These are phyloP conservation scores for Hamamelis virginiana DNA, from an alignment of 164 flowering plant species.

Conservation along the genomic window DNA sequence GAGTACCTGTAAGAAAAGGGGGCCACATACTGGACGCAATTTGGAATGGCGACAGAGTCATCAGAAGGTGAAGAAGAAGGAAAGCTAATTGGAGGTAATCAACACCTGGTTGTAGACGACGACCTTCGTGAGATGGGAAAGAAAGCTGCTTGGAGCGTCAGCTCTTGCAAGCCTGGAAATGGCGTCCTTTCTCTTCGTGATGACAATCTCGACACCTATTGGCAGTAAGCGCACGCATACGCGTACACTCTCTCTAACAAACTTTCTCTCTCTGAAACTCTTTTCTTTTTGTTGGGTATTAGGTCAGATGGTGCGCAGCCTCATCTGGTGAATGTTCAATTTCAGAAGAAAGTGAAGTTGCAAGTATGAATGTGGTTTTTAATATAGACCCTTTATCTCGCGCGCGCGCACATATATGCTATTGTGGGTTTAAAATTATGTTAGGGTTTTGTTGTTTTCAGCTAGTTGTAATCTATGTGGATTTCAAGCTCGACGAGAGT, in stretches of 20 bases:
- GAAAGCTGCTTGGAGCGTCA: slow-evolving; percentile 96
- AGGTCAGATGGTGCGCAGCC: slow-evolving; percentile 99
- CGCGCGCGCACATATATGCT: background rate
- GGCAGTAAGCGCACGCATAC: slow-evolving; percentile 59
- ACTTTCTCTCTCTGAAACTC: background rate
- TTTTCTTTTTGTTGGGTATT: slow-evolving; percentile 8
- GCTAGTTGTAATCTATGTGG: slow-evolving; percentile 83
- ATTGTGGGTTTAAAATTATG: background rate
- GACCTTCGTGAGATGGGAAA: slow-evolving; percentile 86
- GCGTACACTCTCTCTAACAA: background rate
- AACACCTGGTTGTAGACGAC: slow-evolving; percentile 56
- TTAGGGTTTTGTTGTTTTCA: slow-evolving; percentile 15
- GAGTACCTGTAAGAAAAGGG: background rate
- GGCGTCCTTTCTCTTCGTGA: slow-evolving; percentile 86
- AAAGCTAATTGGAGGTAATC: slow-evolving; percentile 62
- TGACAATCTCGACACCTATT: slow-evolving; percentile 80
- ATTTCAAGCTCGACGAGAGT: slow-evolving; percentile 97
- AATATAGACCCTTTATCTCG: background rate
- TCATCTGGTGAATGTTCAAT: slow-evolving; percentile 84
- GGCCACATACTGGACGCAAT: background rate
- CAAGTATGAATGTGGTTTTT: slow-evolving; percentile 40
- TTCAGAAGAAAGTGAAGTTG: slow-evolving; percentile 90
- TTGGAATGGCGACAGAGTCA: slow-evolving; percentile 69
- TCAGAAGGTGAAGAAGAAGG: slow-evolving; percentile 90
- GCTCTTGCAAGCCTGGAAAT: slow-evolving; percentile 95